Conservation (phyloP, 1,139 yeast genomes). For the Kurtzmaniella quercitrusa region DNA sequence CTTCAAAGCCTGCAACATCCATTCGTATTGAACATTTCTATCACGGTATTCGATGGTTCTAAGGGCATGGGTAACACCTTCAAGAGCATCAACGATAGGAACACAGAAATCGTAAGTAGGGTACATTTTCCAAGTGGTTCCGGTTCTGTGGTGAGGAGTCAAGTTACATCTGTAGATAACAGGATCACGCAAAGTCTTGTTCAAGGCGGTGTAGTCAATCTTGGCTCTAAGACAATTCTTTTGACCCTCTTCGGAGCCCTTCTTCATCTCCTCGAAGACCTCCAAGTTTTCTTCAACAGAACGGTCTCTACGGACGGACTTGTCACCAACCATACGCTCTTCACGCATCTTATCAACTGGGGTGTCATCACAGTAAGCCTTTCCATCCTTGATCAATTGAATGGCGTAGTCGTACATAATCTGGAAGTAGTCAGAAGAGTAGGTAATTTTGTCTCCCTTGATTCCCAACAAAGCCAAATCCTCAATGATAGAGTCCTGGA, state of each 20-base stretch:
- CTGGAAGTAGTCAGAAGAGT: conserved; percentile 90
- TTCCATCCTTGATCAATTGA: conserved; percentile 85
- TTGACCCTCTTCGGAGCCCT: conserved; percentile 86
- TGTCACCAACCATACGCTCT: conserved; percentile 95
- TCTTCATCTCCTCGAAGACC: conserved; percentile 86
- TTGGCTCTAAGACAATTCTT: conserved; percentile 93
- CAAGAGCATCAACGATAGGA: conserved; percentile 89
- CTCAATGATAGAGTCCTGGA: conserved; percentile 86
- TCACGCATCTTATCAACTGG: conserved; percentile 93
- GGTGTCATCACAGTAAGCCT: conserved; percentile 96
- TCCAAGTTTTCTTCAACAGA: conserved; percentile 84
- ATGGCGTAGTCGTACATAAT: conserved; percentile 83
- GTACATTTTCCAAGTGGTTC: conserved; percentile 85
- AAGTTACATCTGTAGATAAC: conserved; percentile 94
- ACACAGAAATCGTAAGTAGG: conserved; percentile 99
- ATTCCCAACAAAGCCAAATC: conserved; percentile 86
- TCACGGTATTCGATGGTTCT: conserved; percentile 98
- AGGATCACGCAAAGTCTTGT: conserved; percentile 95
- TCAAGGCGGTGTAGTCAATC: conserved; percentile 82
- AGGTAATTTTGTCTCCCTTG: conserved; percentile 82
- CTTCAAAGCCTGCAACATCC: conserved; percentile 80
- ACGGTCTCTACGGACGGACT: conserved; percentile 86
- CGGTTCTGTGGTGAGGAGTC: conserved; percentile 97
- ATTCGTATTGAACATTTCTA: conserved; percentile 94
- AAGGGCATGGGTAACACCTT: conserved; percentile 95